Conservation (phyloP, 1,139 yeast genomes). For the Saccharomycopsis crataegensis region DNA sequence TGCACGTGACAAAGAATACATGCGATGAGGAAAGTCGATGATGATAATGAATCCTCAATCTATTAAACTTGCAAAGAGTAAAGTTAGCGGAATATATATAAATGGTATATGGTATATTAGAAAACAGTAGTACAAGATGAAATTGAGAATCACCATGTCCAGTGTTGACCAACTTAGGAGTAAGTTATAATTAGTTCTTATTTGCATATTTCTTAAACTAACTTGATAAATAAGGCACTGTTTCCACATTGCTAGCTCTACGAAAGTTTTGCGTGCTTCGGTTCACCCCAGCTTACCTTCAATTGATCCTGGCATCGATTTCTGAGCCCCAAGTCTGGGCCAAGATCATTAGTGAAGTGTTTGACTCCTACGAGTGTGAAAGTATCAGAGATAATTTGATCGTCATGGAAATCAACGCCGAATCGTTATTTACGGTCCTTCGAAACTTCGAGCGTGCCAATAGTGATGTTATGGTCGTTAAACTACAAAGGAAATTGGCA, state of each 20-base stretch:
- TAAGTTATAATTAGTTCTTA: conserved; percentile 11
- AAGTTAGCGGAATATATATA: too few species aligned
- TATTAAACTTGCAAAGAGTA: too few species aligned
- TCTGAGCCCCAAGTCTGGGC: conserved; percentile 61
- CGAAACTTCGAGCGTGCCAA: conserved; percentile 47
- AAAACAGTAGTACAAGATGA: conserved; percentile 17
- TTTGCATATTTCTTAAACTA: neutral
- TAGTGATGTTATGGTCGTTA: conserved; percentile 42
- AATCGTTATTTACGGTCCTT: conserved; percentile 46
- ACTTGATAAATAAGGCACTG: conserved; percentile 24
- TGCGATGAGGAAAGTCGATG: neutral
- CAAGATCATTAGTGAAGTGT: conserved; percentile 39
- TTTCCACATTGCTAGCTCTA: conserved; percentile 29
- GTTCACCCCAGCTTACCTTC: conserved; percentile 40
- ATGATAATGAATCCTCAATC: too few species aligned
- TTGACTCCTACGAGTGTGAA: conserved; percentile 40
- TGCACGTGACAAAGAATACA: neutral
- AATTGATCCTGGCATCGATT: conserved; percentile 42
- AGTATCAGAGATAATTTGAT: conserved; percentile 42
- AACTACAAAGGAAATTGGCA: conserved; percentile 39
- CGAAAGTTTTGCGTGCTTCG: conserved; percentile 36
- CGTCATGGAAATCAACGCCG: conserved; percentile 49
- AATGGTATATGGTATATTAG: neutral
- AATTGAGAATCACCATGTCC: conserved; percentile 21
- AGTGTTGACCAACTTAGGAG: conserved; percentile 20